Base-by-base conservation (phyloP, 192 early-diverging fungal genomes). In the Gamsiella multidivaricata region DNA sequence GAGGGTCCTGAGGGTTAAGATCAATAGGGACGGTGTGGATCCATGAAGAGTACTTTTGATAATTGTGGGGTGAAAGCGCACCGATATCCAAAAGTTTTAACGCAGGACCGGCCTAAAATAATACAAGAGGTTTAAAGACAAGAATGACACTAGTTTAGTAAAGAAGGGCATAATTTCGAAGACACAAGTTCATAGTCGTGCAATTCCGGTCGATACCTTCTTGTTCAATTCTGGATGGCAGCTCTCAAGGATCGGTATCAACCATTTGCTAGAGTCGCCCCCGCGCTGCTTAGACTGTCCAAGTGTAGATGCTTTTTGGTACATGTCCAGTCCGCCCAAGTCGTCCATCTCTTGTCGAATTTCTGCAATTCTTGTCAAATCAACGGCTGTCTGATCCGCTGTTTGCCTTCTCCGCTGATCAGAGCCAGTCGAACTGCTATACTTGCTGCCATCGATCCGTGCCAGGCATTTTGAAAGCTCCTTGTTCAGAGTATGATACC, bases 311-410 rank as follows among this genome's bases (percentile, higher is more conserved):
- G 96, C 96, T 51, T 89, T 85, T 50, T 97, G 96, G 65, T 97
- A 97, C 76, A 89, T 91, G 61, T 97, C 89, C 32, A 97, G 68
- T 0, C 96, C 96, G 25, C 96, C 96, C 63, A 97, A 83, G 12
- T 81, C 76, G 20, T 93, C 87, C 70, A 97, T 82, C 54, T 83
- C 83, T 10, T 62, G 31, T 17, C 70, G 10, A 14, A 85, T 81
- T 14, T 72, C 80, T 9, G 81, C 53, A 50, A 81, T 81, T 39
- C 65, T 65, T 2, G 46, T 51, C 9, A 64, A 33, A 56, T 81
- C 66, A 32, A 43, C 32, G 1, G 61, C 53, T 28, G 50, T 56
- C 17, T 76, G 43, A 34, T 61, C 49, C 18, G 29, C 31, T 22
- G 45, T 20, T n/a, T 37, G 26, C 23, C 36, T 7, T 42, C 17